These are phyloP conservation scores for Gigaspora rosea DNA, from an alignment of 192 early-diverging fungal species.

Conservation along the genomic window DNA sequence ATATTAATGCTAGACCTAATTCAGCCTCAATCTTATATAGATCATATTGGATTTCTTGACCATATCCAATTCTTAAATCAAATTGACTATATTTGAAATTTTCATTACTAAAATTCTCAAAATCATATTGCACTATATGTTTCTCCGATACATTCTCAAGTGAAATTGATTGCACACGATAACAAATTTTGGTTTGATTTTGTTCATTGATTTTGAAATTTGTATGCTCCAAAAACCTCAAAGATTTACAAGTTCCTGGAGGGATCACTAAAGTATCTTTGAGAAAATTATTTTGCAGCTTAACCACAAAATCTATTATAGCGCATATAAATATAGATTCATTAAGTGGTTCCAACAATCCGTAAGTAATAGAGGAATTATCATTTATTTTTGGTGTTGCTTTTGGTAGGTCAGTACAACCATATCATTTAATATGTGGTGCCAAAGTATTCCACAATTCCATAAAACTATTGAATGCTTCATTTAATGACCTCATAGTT, in stretches of 20 bases:
- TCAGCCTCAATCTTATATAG: slow-evolving; percentile 26
- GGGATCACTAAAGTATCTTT: neutral
- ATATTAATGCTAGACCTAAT: slow-evolving; percentile 4
- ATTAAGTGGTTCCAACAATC: slow-evolving; percentile 1
- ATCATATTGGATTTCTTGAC: slow-evolving; percentile 5
- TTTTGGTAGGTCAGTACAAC: slow-evolving; percentile 22
- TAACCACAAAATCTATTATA: slow-evolving; percentile 15
- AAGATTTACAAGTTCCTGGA: slow-evolving; percentile 1
- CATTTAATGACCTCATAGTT: neutral
- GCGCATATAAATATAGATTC: slow-evolving; percentile 24
- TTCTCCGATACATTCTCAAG: neutral
- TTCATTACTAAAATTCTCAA: neutral
- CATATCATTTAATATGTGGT: slow-evolving; percentile 20
- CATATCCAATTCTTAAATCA: neutral
- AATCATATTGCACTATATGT: slow-evolving; percentile 20
- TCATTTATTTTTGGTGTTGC: neutral
- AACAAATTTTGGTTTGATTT: neutral
- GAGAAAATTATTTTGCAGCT: slow-evolving; percentile 33
- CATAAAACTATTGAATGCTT: slow-evolving; percentile 13
- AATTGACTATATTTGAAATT: slow-evolving; percentile 25
- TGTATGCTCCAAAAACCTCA: neutral
- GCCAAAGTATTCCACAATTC: slow-evolving; percentile 25
- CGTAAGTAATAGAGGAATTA: neutral
- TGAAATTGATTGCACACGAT: slow-evolving; percentile 5
- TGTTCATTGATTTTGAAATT: neutral